These are phyloP conservation scores for Ascosphaera acerosa DNA, from an alignment of 2,329 filamentous ascomycete species.

Conservation along the genomic window DNA sequence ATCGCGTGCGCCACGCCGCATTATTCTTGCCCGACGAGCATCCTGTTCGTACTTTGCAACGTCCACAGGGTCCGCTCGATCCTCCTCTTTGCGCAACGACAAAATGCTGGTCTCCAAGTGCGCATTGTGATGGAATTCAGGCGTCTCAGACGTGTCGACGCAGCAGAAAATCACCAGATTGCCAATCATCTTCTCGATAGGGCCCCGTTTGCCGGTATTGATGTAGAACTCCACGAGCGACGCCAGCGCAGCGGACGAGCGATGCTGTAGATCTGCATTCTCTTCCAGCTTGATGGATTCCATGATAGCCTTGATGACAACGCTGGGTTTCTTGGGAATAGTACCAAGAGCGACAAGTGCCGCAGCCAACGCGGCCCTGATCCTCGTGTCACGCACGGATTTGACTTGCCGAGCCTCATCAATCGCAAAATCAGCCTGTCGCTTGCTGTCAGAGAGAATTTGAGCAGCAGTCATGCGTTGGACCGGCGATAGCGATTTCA, in stretches of 20 bases:
- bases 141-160: conserved; percentile 90
- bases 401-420: conserved; percentile 58
- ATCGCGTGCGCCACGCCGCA: conserved; percentile 78
- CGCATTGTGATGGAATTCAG: conserved; percentile 72
- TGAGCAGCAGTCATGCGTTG: conserved; percentile 65
- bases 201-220: conserved; percentile 48
- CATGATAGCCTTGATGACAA: conserved; percentile 92
- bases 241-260: conserved; percentile 66
- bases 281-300: conserved; percentile 93
- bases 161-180: conserved; percentile 96
- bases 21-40: conserved; percentile 68
- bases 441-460: conserved; percentile 51
- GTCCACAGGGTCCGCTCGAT: conserved; percentile 76
- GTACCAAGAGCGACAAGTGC: conserved; percentile 69
- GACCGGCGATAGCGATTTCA: conserved; percentile 67
- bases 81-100: conserved; percentile 91
- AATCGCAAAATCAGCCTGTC: conserved; percentile 44
- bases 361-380: conserved; percentile 65
- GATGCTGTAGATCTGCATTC: conserved; percentile 62
- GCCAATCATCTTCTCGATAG: conserved; percentile 84
- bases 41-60: conserved; percentile 75
- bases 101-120: conserved; percentile 55
- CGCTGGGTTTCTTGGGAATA: conserved; percentile 78
- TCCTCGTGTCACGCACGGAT: conserved; percentile 56
- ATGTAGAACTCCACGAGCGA: conserved; percentile 70